Conservation (phyloP, 192 early-diverging fungal genomes). For the Irineochytrium annulatum region DNA sequence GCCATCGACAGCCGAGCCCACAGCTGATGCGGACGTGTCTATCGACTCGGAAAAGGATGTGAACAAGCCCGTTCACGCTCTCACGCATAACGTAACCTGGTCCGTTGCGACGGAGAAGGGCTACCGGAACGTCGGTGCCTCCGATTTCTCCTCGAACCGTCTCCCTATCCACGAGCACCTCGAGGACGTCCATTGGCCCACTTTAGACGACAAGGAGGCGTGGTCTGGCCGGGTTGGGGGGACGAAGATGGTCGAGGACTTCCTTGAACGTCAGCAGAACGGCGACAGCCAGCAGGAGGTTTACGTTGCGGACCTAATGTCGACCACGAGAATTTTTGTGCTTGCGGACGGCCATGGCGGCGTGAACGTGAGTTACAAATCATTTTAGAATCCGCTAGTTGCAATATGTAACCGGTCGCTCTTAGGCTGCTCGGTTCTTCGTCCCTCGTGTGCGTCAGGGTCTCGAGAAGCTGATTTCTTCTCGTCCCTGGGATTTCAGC, state of each 20-base stretch:
- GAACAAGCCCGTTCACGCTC: neutral
- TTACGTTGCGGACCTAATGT: neutral
- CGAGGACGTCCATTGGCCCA: slow-evolving; percentile 55
- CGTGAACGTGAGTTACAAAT: slow-evolving; percentile 3
- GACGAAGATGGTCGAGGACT: slow-evolving; percentile 8
- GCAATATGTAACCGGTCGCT: neutral
- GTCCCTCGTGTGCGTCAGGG: slow-evolving; percentile 23
- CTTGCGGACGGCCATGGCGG: slow-evolving; percentile 64
- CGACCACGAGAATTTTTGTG: slow-evolving; percentile 36
- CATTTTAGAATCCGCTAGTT: neutral
- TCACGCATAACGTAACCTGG: slow-evolving; percentile 24
- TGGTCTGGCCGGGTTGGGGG: slow-evolving; percentile 15
- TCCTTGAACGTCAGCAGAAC: too few relatives aligned
- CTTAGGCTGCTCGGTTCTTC: slow-evolving; percentile 46
- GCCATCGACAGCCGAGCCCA: too few relatives aligned
- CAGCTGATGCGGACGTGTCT: too few relatives aligned
- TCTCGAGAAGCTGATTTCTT: slow-evolving; percentile 28
- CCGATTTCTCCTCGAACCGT: neutral
- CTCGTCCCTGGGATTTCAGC: slow-evolving; percentile 41
- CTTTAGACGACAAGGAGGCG: slow-evolving; percentile 8
- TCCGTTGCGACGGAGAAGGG: slow-evolving; percentile 35
- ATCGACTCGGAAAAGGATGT: too few relatives aligned
- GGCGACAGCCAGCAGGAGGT: neutral
- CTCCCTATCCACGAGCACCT: slow-evolving; percentile 42
- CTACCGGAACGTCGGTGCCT: slow-evolving; percentile 16